Evolutionary conservation across 345 rosid species (phyloP).

Genomic region (Bretschneidera sinensis): DNA sequence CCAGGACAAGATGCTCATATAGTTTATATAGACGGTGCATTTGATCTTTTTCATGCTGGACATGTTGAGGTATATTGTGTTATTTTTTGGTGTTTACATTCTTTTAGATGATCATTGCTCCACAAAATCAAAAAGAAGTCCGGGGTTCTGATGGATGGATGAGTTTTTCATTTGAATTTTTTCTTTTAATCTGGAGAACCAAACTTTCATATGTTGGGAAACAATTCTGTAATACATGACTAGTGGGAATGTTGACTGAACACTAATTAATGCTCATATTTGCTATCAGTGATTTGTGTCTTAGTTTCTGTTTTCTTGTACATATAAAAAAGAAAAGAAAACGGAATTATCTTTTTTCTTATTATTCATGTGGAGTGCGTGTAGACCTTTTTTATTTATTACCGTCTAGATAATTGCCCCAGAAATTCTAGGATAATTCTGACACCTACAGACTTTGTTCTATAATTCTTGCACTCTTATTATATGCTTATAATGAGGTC

Average conservation of each 20-base stretch:
- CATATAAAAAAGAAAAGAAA: no score
- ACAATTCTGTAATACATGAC: not conserved
- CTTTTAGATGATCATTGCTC: not conserved
- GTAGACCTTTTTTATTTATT: not conserved
- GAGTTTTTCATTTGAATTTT: not conserved
- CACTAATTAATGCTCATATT: not conserved
- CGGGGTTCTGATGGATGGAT: not conserved
- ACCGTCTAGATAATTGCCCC: not conserved
- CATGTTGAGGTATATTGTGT: conserved; percentile 59
- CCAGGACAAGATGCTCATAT: conserved; percentile 63
- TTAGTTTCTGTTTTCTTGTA: not conserved
- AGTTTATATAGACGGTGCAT: conserved; percentile 73
- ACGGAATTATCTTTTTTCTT: not conserved
- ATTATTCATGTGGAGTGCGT: no score
- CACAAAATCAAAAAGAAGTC: not conserved
- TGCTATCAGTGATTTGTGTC: not conserved
- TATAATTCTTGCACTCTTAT: no score
- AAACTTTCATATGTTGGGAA: not conserved
- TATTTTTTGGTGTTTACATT: no score
- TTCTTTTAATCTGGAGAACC: not conserved
- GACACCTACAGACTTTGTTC: not conserved
- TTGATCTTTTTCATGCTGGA: conserved; percentile 85
- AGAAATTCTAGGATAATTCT: not conserved
- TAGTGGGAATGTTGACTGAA: not conserved
- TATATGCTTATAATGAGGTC: not conserved